Conservation (phyloP, 176 grass and related monocot genomes). For the Tillandsia leiboldiana region DNA sequence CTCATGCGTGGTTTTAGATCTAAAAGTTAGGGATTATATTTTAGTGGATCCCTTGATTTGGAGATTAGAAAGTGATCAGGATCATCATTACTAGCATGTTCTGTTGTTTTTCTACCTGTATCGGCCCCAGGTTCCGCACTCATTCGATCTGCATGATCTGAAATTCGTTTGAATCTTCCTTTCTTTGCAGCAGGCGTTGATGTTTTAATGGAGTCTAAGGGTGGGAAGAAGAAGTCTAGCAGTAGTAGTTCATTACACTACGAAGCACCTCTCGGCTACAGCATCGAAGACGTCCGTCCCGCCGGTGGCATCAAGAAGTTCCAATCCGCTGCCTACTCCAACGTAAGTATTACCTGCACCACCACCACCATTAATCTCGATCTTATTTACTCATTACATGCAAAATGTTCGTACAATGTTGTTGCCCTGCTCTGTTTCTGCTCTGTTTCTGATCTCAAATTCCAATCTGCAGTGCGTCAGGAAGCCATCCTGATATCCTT, state of each 20-base stretch:
- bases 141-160: neutral
- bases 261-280: constrained; percentile 92
- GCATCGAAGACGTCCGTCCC: constrained; percentile 92
- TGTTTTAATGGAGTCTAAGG: constrained; percentile 96
- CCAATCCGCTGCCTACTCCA: constrained; percentile 98
- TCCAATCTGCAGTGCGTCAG: constrained; percentile 60
- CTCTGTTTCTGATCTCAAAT: constrained; percentile 20
- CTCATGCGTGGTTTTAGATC: too few relatives aligned
- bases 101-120: too few relatives aligned
- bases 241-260: constrained; percentile 57
- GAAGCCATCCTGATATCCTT: constrained; percentile 83
- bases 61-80: too few relatives aligned
- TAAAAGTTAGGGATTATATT: too few relatives aligned
- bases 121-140: too few relatives aligned
- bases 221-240: constrained; percentile 68
- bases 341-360: constrained; percentile 39
- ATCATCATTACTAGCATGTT: too few relatives aligned
- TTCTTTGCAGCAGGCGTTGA: constrained; percentile 22
- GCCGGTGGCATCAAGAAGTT: constrained; percentile 94
- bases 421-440: neutral
- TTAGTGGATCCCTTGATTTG: too few relatives aligned
- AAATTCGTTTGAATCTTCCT: neutral
- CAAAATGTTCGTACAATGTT: neutral
- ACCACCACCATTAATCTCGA: neutral
- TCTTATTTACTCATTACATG: neutral